phyloP scores from a whole-genome alignment of 192 early-diverging fungal genomes.

The Neocallimastix lanati region DNA sequence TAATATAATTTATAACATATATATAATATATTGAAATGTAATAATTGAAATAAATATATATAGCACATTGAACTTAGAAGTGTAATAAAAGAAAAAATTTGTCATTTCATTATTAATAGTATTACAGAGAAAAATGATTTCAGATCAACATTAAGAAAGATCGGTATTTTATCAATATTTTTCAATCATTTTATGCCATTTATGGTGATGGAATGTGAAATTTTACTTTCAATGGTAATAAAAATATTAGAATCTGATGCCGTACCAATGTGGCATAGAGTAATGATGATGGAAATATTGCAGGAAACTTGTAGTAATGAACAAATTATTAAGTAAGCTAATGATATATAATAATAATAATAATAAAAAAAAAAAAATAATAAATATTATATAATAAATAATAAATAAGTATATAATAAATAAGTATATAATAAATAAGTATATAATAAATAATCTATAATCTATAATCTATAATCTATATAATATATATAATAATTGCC shows the following conservation, averaged over 20 bases:
- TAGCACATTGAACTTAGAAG: neutral
- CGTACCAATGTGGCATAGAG: constrained; percentile 52
- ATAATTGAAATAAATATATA: no score
- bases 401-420: no score
- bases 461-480: no score
- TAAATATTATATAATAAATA: constrained; percentile 3
- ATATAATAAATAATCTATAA: no score
- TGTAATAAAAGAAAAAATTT: neutral
- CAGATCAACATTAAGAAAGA: constrained; percentile 49
- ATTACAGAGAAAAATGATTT: constrained; percentile 59
- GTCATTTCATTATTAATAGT: constrained; percentile 63
- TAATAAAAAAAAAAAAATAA: no score
- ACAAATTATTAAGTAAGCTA: constrained; percentile 29
- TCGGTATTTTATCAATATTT: constrained; percentile 40
- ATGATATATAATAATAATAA: no score
- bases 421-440: no score
- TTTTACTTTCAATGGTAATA: constrained; percentile 75
- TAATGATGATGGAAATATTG: constrained; percentile 65
- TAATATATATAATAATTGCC: no score
- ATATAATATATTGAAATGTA: no score
- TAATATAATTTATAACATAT: no score
- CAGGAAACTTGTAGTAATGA: constrained; percentile 42
- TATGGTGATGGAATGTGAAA: constrained; percentile 74
- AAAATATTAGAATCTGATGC: constrained; percentile 64
- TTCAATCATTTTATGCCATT: constrained; percentile 1